Base-by-base conservation (phyloP, 169 alveolate genomes). In the Ophryocystis elektroscirrha region DNA sequence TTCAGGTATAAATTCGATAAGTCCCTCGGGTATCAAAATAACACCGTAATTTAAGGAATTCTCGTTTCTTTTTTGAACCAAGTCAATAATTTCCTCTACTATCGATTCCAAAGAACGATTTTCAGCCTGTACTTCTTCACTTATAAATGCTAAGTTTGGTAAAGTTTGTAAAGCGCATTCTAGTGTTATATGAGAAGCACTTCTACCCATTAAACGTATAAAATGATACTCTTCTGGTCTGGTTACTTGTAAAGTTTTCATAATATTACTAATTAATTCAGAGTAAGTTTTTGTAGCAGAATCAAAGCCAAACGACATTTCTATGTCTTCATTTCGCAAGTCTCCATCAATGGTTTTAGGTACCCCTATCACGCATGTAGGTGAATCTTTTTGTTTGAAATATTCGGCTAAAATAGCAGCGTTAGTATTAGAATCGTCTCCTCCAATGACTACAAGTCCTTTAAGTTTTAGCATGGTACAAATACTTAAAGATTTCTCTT, bases 341-440 rank as follows among this genome's bases (percentile, higher is more conserved):
- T 93, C 98, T 18, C 98, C 98, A 60, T 93, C 98, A 48, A 93
- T 91, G 1, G 98, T 93, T 75, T 93, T 93, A 0, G 98, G 98
- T 15, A 85, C 83, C 1, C 98, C 98, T 18, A 88, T 75, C 16
- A 93, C 90, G 39, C 72, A 58, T 29, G 67, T 47, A 38, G 64
- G 44, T 29, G 67, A 50, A 5, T 64, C 49, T 27, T 66, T 44
- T 20, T 71, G 68, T 45, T 83, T 65, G 68, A 89, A 84, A 65
- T 88, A 89, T 56, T 93, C 96, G 15, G 97, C 94, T 26, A 93
- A 63, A 32, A 89, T 67, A 9, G 96, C 94, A 5, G 96, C 98
- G 62, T 93, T 93, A 25, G 96, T 86, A 72, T 93, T 93, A 5
- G 97, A 88, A 39, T 94, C 98, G 63, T 91, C 96, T 5, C 98